Evolutionary conservation across 108 stramenopile species (phyloP), one percentile per base, ranked within the genome.

Genomic region (Seminavis robusta): DNA sequence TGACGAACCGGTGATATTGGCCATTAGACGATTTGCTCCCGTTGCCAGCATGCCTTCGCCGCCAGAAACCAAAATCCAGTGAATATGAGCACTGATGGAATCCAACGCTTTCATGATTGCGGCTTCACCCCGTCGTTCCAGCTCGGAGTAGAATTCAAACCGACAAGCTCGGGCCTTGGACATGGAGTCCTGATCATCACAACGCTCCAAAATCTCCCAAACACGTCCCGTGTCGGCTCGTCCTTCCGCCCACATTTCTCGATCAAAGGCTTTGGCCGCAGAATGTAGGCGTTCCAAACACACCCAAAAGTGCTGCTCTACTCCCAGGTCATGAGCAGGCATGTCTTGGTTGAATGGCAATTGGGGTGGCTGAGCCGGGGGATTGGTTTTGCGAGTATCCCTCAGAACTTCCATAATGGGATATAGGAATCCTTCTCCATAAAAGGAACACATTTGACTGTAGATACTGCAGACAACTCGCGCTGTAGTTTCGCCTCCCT

Each of bases 221-320:
- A 91, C 90, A 26, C 90, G 83, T 26, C 71, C 78, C 50, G 79
- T 81, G 1, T 74, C 90, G 33, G 69, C 57, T n/a, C 83, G 68
- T 42, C 71, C 77, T 59, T 91, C 90, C 8, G 90, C 90, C 86
- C 86, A 91, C 43, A 91, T 36, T 51, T 91, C 90, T 3, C 90
- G 67, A 59, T 91, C 90, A 74, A 87, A 91, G 19, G 85, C 68
- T 59, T 91, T 91, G 41, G 83, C 83, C 26, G 86, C 90, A 21
- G 85, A 83, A 64, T 87, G 83, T 26, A 91, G 73, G 25, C 84
- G 80, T 67, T 91, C 90, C 21, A 91, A 61, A 10, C 63, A 67
- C 4, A 87, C 81, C 90, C 90, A 91, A 49, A 91, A 87, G n/a
- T 79, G 72, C 16, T 77, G 75, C 47, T 82, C 78, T 2, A 87